phyloP scores from a whole-genome alignment of 192 early-diverging fungal species.

The Umbelopsis isabellina region DNA sequence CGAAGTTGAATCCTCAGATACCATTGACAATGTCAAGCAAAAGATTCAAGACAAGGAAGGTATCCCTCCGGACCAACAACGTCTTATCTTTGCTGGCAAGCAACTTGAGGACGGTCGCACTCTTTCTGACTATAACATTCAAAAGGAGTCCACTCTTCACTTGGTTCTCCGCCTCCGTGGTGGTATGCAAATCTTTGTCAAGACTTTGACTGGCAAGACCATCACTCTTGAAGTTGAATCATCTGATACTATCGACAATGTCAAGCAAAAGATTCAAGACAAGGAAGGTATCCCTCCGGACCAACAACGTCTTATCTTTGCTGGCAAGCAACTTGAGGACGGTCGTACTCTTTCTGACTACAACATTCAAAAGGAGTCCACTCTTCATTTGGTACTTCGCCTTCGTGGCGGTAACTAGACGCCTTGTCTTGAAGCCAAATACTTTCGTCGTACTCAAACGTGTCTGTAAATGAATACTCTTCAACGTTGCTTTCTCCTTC shows the following conservation, averaged over 20 bases:
- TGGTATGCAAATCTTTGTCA: constrained; percentile 85
- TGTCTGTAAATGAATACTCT: constrained; percentile 10
- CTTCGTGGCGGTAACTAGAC: constrained; percentile 80
- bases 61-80: constrained; percentile 83
- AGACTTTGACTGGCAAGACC: constrained; percentile 61
- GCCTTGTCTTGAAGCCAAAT: background rate
- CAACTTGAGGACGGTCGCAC: constrained; percentile 79
- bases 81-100: constrained; percentile 80
- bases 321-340: constrained; percentile 83
- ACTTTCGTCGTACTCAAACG: too few relatives aligned
- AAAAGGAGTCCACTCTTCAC: constrained; percentile 81
- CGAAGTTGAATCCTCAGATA: constrained; percentile 78
- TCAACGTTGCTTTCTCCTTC: background rate
- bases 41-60: constrained; percentile 98
- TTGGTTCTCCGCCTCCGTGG: constrained; percentile 80
- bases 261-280: constrained; percentile 60
- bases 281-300: constrained; percentile 76
- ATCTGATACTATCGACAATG: constrained; percentile 53
- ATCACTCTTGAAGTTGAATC: constrained; percentile 63
- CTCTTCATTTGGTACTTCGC: constrained; percentile 74
- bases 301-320: constrained; percentile 80
- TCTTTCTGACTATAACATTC: constrained; percentile 78
- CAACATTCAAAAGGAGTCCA: constrained; percentile 85
- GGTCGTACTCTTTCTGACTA: constrained; percentile 73
- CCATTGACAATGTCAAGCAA: constrained; percentile 78